Conservation (phyloP, 345 rosid genomes). For the Rhizophora apiculata region DNA sequence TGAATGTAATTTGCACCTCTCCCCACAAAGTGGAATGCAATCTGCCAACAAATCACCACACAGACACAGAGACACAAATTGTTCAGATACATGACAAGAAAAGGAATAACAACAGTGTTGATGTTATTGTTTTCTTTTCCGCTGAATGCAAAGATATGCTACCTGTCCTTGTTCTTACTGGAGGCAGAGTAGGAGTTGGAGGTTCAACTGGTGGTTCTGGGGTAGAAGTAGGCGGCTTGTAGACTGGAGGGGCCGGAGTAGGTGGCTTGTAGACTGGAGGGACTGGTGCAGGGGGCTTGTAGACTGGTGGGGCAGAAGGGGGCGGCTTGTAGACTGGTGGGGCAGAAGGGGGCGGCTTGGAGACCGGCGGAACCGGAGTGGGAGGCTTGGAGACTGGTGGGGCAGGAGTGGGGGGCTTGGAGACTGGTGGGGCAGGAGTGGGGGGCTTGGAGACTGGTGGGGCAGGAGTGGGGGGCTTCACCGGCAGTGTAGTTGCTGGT, state of each 20-base stretch:
- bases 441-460: constrained; percentile 10
- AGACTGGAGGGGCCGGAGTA: constrained; percentile 12
- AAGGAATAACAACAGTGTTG: not conserved
- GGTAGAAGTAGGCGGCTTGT: constrained; percentile 2
- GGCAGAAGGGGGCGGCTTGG: constrained; percentile 12
- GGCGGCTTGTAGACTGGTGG: constrained; percentile 14
- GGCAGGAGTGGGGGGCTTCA: not conserved
- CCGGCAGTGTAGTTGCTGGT: constrained; percentile 10
- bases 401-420: not conserved
- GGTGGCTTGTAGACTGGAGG: constrained; percentile 11
- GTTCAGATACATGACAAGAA: not conserved
- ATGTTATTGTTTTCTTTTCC: not conserved
- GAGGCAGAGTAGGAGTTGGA: constrained; percentile 27
- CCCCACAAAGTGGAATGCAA: constrained; percentile 66
- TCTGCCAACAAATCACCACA: constrained; percentile 31
- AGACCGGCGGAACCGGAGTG: not conserved
- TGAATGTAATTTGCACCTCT: constrained; percentile 71
- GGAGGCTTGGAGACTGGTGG: constrained; percentile 1
- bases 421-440: not conserved
- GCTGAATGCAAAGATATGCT: not conserved
- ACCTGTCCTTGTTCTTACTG: constrained; percentile 55
- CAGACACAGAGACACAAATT: too few species aligned
- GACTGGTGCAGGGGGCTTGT: not conserved
- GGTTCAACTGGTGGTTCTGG: constrained; percentile 17
- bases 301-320: constrained; percentile 11